A percentile compares a stretch with the other conserved stretches of the same genome.
Evolutionary conservation across 2,329 filamentous ascomycete species (phyloP).

Genomic region (Ilyonectria destructans): DNA sequence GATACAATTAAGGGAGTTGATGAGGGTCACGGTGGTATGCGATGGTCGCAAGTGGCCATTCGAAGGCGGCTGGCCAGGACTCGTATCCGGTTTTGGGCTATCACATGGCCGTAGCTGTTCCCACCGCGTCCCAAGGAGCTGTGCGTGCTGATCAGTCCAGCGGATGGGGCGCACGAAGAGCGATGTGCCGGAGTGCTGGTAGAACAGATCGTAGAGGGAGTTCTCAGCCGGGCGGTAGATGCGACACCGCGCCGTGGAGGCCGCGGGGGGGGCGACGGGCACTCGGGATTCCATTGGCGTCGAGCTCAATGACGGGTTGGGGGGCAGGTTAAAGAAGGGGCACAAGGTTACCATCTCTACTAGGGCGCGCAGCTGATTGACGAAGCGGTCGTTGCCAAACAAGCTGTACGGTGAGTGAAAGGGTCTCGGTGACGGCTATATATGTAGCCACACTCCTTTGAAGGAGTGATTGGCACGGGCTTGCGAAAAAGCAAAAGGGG

Average conservation of each 20-base stretch:
- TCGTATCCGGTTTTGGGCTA: slow-evolving; percentile 57
- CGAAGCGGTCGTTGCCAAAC: slow-evolving; percentile 48
- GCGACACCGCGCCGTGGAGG: slow-evolving; percentile 49
- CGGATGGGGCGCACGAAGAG: slow-evolving; percentile 69
- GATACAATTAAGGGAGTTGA: slow-evolving; percentile 61
- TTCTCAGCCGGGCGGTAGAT: slow-evolving; percentile 61
- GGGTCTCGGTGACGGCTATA: too few relatives aligned
- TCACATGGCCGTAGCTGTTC: slow-evolving; percentile 59
- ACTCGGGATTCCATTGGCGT: slow-evolving; percentile 48
- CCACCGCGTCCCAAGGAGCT: slow-evolving; percentile 66
- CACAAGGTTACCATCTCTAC: slow-evolving; percentile 48
- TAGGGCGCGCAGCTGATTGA: slow-evolving; percentile 51
- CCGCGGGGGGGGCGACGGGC: slow-evolving; percentile 40
- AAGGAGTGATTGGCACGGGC: too few relatives aligned
- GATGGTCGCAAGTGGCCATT: slow-evolving; percentile 59
- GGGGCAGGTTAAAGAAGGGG: slow-evolving; percentile 31
- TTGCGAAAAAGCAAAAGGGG: too few relatives aligned
- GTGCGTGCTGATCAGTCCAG: slow-evolving; percentile 70
- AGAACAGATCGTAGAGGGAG: slow-evolving; percentile 69
- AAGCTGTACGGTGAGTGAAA: too few relatives aligned
- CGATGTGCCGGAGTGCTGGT: slow-evolving; percentile 62
- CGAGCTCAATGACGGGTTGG: slow-evolving; percentile 36
- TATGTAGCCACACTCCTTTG: too few relatives aligned
- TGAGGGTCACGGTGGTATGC: slow-evolving; percentile 60
- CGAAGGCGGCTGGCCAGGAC: slow-evolving; percentile 55